Base-by-base conservation (phyloP, 805 yeast genomes). In the Starmerella lactis-condensi region DNA sequence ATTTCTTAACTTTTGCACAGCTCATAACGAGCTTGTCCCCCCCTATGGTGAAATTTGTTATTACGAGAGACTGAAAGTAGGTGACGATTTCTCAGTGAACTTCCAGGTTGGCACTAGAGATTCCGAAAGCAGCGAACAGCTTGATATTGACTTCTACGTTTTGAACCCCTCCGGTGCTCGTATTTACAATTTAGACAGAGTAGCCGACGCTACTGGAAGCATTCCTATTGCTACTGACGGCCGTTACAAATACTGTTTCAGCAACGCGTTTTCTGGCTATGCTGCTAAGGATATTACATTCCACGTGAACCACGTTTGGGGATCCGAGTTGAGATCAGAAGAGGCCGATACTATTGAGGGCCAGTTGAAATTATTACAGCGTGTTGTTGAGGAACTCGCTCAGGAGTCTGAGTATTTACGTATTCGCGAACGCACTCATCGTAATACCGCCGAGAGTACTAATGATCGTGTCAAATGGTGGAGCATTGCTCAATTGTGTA, bases 401-500 rank as follows among this genome's bases (percentile, higher is more conserved):
- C 85, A 82, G 45, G 98, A 89, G 58, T 59, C 75, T 49, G 69
- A 78, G 46, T 89, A 89, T 57, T 73, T 89, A 46, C 91, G 83
- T 29, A 82, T 85, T 38, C 73, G 98, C 58, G 98, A 85, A 59
- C 75, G 95, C 61, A 77, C 91, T 11, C 98, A 85, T 56, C 76
- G 98, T 68, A 89, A 85, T 60, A 85, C 98, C 7, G 96, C 98
- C 5, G 98, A 85, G 59, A 77, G 93, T 16, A 85, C 98, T 28
- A 85, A 85, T 57, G 75, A 89, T 33, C 72, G 98, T 48, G 96
- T 85, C 42, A 85, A 85, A 57, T 89, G 92, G 79, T 85, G 98
- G 98, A 78, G 93, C 17, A 64, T 79, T 20, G 75, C 83, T 65
- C 98, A 85, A 61, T 62, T 89, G 41, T 47, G 72, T 31, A 83